Base-by-base conservation (phyloP, 805 yeast genomes). In the Kazachstania psychrophila region DNA sequence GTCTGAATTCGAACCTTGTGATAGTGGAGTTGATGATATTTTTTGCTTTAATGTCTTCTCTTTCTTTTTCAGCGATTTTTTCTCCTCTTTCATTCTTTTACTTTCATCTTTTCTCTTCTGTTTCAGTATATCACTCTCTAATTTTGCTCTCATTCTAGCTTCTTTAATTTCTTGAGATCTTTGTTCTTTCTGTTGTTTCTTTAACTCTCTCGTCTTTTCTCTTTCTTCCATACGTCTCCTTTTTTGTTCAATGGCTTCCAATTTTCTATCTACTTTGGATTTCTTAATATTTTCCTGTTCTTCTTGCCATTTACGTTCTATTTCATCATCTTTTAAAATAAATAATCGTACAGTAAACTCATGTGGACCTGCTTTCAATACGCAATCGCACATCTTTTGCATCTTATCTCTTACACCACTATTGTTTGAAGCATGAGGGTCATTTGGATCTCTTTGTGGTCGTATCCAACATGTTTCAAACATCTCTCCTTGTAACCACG, bases 301-400 rank as follows among this genome's bases (percentile, higher is more conserved):
- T 25, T 56, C 64, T 36, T 64, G 66, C 58, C 69, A 60, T 23
- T 64, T 55, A 45, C 61, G 66, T 43, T 78, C 85, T 17, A 72
- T 66, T 27, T 75, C 72, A 27, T 85, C 94, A 49, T 87, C 95
- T 49, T 84, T 83, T 36, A 86, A 72, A n/a, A 86, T 78, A 59
- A 83, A 92, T 23, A 92, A 58, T 42, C 94, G 65, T 2, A 81
- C 70, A 27, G 78, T 85, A 60, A 85, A 85, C 0, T 65, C 59
- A 59, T 89, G 98, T 0, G 96, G 95, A 0, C 96, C 97, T 16
- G 81, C 68, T 9, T 68, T 65, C 61, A 87, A 60, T 2, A 65
- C 61, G 42, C 88, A 76, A 47, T 88, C 96, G 47, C 89, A 75
- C 39, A 92, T 63, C 54, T 86, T 87, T 41, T 86, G 79, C 95